Base-by-base conservation (phyloP, 805 yeast species). In the Phaffomyces antillensis region DNA sequence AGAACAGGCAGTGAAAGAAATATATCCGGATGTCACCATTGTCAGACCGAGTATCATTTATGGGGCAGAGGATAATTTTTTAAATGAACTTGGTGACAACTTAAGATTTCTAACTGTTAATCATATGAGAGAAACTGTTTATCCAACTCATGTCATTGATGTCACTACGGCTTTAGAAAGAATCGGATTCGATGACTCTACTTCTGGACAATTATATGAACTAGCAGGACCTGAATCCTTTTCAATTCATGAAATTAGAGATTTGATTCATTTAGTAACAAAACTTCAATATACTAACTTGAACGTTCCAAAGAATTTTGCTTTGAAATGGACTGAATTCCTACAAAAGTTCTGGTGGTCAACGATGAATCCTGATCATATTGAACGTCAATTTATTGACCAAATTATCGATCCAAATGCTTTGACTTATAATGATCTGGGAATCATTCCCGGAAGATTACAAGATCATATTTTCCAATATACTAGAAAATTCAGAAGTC, bases 21-120 rank as follows among this genome's bases (percentile, higher is more conserved):
- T 75, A 39, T 62, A 76, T 44, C 95, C 95, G 25, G 84, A 79
- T 57, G 73, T 86, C 40, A 86, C 95, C 17, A 86, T 87, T 56
- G 93, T 86, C 28, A 79, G 96, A 64, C 96, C 96, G 7, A 79
- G 84, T 23, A 86, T 86, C 41, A 74, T 86, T 77, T 86, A 67
- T 59, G 93, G 93, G 30, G 71, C 81, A 58, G 84, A 82, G 61
- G 89, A 84, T 62, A 69, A 75, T 49, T 77, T 87, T 59, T 69
- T 86, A 55, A 81, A 79, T 65, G 72, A 73, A 59, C 52, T 76
- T 64, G 85, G 77, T 13, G 47, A 78, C 64, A 62, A 74, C 56
- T 71, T 75, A 54, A 71, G 76, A 55, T 75, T 83, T 65, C 77
- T 81, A 68, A 77, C 85, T 44, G 79, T 86, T 41, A 76, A 84